Conservation (phyloP, 2,329 filamentous ascomycete genomes). For the Arthrinium puccinioides region DNA sequence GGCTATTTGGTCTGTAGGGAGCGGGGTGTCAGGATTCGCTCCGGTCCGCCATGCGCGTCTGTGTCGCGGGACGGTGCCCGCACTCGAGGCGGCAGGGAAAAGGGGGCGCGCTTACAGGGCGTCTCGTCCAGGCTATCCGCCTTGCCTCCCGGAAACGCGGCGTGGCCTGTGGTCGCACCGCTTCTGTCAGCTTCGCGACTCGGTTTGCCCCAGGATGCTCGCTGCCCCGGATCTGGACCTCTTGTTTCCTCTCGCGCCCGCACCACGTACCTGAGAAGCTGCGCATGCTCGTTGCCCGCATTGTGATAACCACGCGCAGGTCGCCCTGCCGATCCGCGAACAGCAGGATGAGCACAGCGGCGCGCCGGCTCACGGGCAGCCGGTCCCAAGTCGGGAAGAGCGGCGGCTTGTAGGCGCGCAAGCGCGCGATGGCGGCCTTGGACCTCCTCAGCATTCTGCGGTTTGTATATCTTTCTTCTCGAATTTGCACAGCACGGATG, state of each 20-base stretch:
- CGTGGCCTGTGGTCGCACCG: conserved; percentile 50
- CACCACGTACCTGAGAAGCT: conserved; percentile 60
- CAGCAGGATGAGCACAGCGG: conserved; percentile 80
- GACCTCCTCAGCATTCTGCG: conserved; percentile 20
- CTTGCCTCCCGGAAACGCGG: conserved; percentile 77
- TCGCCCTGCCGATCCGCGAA: conserved; percentile 81
- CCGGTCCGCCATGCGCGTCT: background rate
- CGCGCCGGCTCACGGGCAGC: conserved; percentile 59
- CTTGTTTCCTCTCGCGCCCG: too few relatives aligned
- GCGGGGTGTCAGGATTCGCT: background rate
- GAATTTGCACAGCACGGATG: background rate
- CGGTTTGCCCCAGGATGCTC: background rate
- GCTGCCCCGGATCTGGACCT: too few relatives aligned
- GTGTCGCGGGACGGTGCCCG: background rate
- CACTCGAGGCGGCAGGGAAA: background rate
- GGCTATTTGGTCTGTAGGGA: conserved; percentile 62
- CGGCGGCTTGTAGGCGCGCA: conserved; percentile 54
- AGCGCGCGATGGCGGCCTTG: conserved; percentile 52
- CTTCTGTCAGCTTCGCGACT: background rate
- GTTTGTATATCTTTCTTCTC: background rate
- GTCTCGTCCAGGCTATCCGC: conserved; percentile 51
- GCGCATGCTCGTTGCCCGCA: conserved; percentile 55
- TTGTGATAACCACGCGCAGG: conserved; percentile 63
- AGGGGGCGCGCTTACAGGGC: conserved; percentile 39
- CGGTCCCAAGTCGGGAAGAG: conserved; percentile 55